phyloP scores from a whole-genome alignment of 306 rosid species.

The Oxytropis ochrocephala region DNA sequence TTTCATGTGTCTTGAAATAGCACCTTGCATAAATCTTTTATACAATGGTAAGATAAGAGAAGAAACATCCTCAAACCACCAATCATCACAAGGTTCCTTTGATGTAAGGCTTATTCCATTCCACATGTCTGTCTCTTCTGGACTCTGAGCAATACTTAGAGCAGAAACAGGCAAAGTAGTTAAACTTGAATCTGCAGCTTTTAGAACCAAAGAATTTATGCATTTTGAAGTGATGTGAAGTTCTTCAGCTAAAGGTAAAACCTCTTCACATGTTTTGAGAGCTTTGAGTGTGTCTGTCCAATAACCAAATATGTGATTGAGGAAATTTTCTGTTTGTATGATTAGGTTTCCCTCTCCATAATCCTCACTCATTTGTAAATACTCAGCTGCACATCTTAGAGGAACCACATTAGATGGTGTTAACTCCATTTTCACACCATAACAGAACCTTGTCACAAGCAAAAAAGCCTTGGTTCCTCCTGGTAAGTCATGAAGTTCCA shows the following conservation, averaged over 20 bases:
- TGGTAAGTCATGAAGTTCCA: conserved; percentile 68
- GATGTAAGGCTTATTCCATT: conserved; percentile 52
- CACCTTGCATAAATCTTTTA: conserved; percentile 53
- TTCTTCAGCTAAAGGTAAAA: conserved; percentile 60
- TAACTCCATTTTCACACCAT: conserved; percentile 78
- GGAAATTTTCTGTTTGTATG: conserved; percentile 55
- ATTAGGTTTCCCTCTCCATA: conserved; percentile 72
- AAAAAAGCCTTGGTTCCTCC: conserved; percentile 78
- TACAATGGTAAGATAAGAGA: conserved; percentile 49
- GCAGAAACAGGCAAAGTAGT: conserved; percentile 47
- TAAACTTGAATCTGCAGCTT: conserved; percentile 65
- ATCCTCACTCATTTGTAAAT: conserved; percentile 70
- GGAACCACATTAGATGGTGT: conserved; percentile 56
- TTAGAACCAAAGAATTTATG: conserved; percentile 67
- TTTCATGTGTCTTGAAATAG: conserved; percentile 52
- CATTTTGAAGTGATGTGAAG: conserved; percentile 72
- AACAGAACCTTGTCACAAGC: conserved; percentile 69
- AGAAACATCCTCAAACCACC: conserved; percentile 86
- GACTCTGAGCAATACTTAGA: conserved; percentile 31
- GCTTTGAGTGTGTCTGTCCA: conserved; percentile 78
- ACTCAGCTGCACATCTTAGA: conserved; percentile 74
- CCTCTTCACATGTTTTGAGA: conserved; percentile 71
- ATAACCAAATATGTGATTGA: conserved; percentile 49
- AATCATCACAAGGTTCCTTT: conserved; percentile 56
- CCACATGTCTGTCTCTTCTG: conserved; percentile 50